phyloP scores from a whole-genome alignment of 257 asterid genomes.

The Cordia subcordata region DNA sequence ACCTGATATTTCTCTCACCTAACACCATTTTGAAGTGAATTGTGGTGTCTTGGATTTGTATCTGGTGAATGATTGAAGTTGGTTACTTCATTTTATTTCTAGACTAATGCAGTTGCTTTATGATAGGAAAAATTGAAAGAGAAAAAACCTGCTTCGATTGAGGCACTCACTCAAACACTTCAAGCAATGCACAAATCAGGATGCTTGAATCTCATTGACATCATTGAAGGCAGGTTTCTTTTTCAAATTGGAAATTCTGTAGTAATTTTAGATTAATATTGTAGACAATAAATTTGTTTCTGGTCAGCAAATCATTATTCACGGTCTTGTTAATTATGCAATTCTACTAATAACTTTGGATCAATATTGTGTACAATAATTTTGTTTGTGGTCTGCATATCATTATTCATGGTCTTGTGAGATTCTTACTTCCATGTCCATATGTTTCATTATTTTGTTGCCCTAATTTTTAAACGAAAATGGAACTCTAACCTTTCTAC shows the following conservation, averaged over 20 bases:
- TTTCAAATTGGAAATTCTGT: background rate
- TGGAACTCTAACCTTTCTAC: too few species aligned
- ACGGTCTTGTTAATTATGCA: background rate
- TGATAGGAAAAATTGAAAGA: conserved; percentile 93
- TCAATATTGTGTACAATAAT: background rate
- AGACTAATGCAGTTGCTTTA: conserved; percentile 11
- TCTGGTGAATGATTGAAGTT: background rate
- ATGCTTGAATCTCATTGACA: conserved; percentile 76
- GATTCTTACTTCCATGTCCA: background rate
- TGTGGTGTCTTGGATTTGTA: too few species aligned
- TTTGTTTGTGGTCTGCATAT: background rate
- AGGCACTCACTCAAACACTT: conserved; percentile 82
- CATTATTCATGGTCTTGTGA: background rate
- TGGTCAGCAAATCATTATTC: background rate
- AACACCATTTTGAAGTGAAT: too few species aligned
- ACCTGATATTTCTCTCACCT: too few species aligned
- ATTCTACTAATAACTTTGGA: background rate
- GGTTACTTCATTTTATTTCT: conserved; percentile 12
- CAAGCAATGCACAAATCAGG: conserved; percentile 98
- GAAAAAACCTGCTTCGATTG: conserved; percentile 81
- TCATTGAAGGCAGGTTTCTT: conserved; percentile 75
- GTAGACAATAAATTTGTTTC: background rate
- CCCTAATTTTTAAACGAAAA: background rate
- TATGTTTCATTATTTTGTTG: background rate
- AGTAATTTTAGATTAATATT: background rate